A percentile compares a stretch with the other conserved stretches of the same genome.
These are phyloP conservation scores for Ambrosiella cleistominuta DNA, from an alignment of 2,329 filamentous ascomycete genomes.

Conservation along the genomic window DNA sequence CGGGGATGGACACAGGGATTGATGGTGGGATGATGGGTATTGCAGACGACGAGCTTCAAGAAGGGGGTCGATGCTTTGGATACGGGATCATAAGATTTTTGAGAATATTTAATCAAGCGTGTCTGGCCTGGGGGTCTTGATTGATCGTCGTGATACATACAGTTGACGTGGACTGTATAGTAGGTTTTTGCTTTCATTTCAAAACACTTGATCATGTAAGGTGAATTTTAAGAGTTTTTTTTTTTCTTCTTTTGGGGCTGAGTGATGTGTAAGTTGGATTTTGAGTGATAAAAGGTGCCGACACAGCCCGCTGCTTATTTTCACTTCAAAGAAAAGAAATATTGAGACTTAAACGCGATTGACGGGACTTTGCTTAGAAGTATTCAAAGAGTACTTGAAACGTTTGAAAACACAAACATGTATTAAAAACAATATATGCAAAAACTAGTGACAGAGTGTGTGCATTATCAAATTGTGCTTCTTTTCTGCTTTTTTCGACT, in stretches of 20 bases:
- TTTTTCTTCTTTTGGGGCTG: too few relatives aligned
- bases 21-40: too few relatives aligned
- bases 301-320: neutral
- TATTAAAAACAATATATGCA: neutral
- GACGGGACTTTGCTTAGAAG: neutral
- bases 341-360: neutral
- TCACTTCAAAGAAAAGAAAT: neutral
- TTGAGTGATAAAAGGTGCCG: too few relatives aligned
- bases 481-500: neutral
- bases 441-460: neutral
- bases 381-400: neutral
- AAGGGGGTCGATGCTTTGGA: neutral
- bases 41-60: neutral
- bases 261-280: too few relatives aligned
- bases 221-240: too few relatives aligned
- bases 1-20: too few relatives aligned
- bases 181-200: too few relatives aligned
- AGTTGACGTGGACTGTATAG: neutral
- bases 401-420: neutral
- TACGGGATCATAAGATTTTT: neutral
- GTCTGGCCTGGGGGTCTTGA: neutral
- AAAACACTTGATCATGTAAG: too few relatives aligned
- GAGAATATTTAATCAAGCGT: neutral
- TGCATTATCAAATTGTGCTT: neutral
- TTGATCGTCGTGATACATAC: neutral